phyloP scores from a whole-genome alignment of 2,329 filamentous ascomycete genomes.

The Alternaria postmessia region DNA sequence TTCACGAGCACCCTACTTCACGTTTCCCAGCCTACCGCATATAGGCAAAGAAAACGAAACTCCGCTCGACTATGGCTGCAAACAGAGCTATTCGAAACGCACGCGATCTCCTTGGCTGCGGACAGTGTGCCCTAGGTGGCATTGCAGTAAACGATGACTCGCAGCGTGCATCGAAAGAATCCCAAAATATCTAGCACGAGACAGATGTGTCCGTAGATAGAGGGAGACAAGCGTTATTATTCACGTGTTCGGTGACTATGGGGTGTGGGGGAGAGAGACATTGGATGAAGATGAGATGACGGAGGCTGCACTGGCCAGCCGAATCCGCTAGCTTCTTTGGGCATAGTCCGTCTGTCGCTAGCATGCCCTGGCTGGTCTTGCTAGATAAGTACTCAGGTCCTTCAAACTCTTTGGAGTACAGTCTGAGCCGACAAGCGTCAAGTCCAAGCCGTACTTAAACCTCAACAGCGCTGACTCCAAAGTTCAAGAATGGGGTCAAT shows the following conservation, averaged over 20 bases:
- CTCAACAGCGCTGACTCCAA: too few species aligned
- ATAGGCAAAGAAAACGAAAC: neutral
- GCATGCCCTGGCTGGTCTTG: neutral
- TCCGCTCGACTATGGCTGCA: neutral
- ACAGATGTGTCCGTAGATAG: too few species aligned
- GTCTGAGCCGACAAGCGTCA: too few species aligned
- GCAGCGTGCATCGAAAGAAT: neutral
- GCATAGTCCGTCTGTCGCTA: neutral
- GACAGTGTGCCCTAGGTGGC: neutral
- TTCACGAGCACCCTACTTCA: neutral
- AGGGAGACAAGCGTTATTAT: neutral
- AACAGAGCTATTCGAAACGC: neutral
- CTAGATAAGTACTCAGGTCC: too few species aligned
- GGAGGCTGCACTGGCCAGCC: neutral
- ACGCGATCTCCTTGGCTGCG: neutral
- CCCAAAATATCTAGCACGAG: neutral
- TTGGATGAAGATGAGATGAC: neutral
- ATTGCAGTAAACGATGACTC: neutral
- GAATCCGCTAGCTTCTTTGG: neutral
- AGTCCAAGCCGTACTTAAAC: too few species aligned
- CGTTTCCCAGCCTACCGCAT: neutral
- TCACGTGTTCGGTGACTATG: neutral
- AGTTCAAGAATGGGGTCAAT: too few species aligned
- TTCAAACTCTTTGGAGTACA: fast-evolving
- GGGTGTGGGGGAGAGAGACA: neutral